Evolutionary conservation across 179 eudicot genomes (phyloP).

Genomic region (Beta macrorhiza): DNA sequence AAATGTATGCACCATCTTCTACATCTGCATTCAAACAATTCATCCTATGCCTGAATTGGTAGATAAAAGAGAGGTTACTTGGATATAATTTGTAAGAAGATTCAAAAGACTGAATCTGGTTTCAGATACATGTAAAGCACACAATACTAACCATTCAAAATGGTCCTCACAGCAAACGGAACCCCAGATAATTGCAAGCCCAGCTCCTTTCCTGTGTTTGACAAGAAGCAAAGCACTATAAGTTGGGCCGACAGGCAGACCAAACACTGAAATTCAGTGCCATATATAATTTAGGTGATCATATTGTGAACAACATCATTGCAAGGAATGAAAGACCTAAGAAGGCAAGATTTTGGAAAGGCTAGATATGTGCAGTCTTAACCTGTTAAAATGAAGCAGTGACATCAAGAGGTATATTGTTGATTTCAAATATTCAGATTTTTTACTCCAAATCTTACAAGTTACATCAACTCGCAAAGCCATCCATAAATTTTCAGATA

Average conservation of each 20-base stretch:
- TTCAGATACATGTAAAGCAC: background rate
- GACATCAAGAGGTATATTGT: background rate
- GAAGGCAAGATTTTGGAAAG: background rate
- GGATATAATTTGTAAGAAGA: background rate
- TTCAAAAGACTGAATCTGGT: background rate
- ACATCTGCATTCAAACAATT: slow-evolving; percentile 63
- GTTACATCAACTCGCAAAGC: background rate
- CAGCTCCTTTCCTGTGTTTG: slow-evolving; percentile 65
- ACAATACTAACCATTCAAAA: slow-evolving; percentile 59
- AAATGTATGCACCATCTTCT: slow-evolving; percentile 60
- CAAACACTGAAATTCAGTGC: background rate
- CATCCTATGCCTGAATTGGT: slow-evolving; percentile 69
- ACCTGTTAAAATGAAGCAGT: background rate
- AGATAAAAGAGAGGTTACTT: background rate
- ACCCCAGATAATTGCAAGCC: slow-evolving; percentile 61
- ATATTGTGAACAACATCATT: background rate
- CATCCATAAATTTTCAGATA: background rate
- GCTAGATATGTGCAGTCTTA: background rate
- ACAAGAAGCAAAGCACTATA: slow-evolving; percentile 6
- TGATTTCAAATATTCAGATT: background rate
- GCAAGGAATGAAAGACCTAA: background rate
- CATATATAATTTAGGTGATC: background rate
- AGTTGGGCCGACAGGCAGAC: background rate
- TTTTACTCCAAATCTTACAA: background rate
- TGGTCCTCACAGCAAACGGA: slow-evolving; percentile 92